phyloP scores from a whole-genome alignment of 345 rosid genomes.

The Hibiscus mutabilis region DNA sequence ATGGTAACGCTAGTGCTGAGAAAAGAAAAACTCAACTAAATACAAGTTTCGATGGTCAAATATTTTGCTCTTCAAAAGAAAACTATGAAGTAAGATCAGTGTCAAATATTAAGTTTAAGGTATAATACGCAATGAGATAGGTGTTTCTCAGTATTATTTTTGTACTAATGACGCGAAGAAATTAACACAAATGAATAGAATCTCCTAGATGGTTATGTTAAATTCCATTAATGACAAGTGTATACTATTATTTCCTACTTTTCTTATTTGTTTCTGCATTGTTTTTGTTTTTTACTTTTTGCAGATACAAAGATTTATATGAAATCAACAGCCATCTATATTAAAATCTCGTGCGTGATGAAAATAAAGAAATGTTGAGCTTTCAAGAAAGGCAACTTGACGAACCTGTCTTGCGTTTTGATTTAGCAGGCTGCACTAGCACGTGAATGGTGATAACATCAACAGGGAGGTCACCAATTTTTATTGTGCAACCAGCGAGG shows the following conservation, averaged over 20 bases:
- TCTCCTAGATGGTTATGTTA: neutral
- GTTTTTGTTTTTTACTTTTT: no score
- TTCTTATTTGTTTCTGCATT: no score
- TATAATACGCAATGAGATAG: neutral
- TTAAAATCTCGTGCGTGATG: neutral
- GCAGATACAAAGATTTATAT: neutral
- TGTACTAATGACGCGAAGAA: neutral
- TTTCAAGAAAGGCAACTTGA: constrained; percentile 2
- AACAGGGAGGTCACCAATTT: constrained; percentile 22
- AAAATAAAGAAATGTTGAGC: neutral
- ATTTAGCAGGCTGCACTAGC: constrained; percentile 28
- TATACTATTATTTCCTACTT: no score
- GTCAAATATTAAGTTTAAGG: neutral
- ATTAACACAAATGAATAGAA: neutral
- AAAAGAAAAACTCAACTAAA: neutral
- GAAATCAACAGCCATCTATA: neutral
- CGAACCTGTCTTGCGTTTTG: constrained; percentile 29
- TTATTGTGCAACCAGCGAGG: constrained; percentile 28
- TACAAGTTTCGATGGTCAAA: neutral
- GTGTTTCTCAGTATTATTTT: neutral
- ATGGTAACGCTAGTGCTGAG: neutral
- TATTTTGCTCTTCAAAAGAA: neutral
- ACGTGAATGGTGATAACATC: constrained; percentile 36
- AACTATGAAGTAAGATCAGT: neutral
- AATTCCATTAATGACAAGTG: neutral